Base-by-base conservation (phyloP, 345 rosid species). In the Heritiera fomes region DNA sequence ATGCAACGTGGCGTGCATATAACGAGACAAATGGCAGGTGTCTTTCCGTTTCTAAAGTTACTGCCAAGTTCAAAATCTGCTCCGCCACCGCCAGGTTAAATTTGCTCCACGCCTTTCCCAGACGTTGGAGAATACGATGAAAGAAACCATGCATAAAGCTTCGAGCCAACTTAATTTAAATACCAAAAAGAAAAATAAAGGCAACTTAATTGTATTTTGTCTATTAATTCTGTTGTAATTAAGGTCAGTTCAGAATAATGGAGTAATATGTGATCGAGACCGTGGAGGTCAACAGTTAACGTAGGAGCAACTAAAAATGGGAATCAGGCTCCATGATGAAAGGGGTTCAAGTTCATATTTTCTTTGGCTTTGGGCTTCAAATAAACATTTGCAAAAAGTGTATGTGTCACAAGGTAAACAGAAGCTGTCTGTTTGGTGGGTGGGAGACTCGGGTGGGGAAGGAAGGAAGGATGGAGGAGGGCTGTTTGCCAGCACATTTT, bases 361-460 rank as follows among this genome's bases (percentile, higher is more conserved):
- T 56, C 8, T 18, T 56, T 56, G 28, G 61, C 23, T 11, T 49
- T 49, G 18, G 66, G 8, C 40, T 62, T 62, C 41, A 11, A 62
- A 30, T 30, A 3, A 62, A 30, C 17, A 23, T 60, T 60, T 60
- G 3, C 15, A 13, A 38, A 34, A 38, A 43, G 68, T 38, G 34
- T 34, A 63, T 41, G 10, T 41, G 15, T 53, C 3, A 43, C 9
- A 6, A 5, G 13, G 65, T 34, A 1, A 34, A 34, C 38, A 34
- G n/a, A 47, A 30, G 47, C 34, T 8, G 64, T 34, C 76, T 53
- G 76, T 73, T 73, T 73, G 76, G 76, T 55, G 34, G 76, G 64
- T 18, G 32, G 64, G 49, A 34, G 38, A 34, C 47, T 30, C 32
- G 28, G 17, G 47, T 18, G 32, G 64, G 49, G 30, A 9, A n/a